These are phyloP conservation scores for Solioccasus polychromus DNA, from an alignment of 768 basidiomycete species.

Conservation along the genomic window DNA sequence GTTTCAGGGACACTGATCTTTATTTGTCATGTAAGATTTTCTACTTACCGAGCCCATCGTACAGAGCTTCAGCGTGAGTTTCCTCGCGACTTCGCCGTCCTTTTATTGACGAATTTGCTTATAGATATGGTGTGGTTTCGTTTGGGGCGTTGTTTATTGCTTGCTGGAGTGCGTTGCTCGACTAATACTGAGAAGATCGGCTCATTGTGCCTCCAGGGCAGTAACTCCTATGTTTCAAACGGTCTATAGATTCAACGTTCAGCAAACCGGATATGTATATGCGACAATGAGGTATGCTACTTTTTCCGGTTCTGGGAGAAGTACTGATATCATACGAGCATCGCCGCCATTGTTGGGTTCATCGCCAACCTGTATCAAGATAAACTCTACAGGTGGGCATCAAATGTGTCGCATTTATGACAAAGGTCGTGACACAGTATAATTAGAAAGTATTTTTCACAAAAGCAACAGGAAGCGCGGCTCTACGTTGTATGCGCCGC, in stretches of 20 bases:
- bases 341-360: constrained; percentile 50
- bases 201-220: constrained; percentile 36
- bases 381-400: constrained; percentile 44
- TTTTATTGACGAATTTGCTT: neutral
- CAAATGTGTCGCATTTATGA: no score
- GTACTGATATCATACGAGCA: constrained; percentile 31
- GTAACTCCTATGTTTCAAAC: constrained; percentile 51
- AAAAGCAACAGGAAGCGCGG: constrained; percentile 52
- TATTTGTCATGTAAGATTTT: constrained; percentile 13
- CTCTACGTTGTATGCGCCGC: constrained; percentile 54
- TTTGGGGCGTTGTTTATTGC: constrained; percentile 73
- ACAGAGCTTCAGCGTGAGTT: constrained; percentile 61
- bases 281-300: constrained; percentile 46
- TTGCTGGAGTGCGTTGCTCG: constrained; percentile 48
- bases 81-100: neutral
- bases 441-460: constrained; percentile 17
- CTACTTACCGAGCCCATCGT: constrained; percentile 61
- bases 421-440: no score
- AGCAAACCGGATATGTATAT: constrained; percentile 58
- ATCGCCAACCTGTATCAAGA: constrained; percentile 46
- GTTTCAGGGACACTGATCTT: constrained; percentile 2
- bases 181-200: neutral
- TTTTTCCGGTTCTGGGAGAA: neutral
- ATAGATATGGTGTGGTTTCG: constrained; percentile 65
- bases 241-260: constrained; percentile 60